Conservation (phyloP, 345 rosid genomes). For the Adansonia digitata region DNA sequence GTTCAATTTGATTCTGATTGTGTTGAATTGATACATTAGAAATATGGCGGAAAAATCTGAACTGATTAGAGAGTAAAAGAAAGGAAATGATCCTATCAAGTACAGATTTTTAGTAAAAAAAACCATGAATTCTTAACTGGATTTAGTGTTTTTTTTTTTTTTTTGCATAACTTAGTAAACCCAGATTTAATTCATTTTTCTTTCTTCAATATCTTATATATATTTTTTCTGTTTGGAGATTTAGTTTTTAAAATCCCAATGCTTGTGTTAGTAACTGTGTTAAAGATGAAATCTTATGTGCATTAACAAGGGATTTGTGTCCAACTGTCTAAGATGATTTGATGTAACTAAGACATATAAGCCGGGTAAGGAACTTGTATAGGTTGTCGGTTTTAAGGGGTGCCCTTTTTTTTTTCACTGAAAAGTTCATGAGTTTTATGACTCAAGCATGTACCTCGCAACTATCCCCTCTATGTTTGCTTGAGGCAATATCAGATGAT, state of each 20-base stretch:
- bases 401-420: neutral
- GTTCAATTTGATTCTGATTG: neutral
- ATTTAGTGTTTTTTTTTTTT: neutral
- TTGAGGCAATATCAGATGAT: neutral
- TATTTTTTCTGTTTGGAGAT: neutral
- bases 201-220: neutral
- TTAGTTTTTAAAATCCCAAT: neutral
- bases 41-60: neutral
- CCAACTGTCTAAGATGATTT: neutral
- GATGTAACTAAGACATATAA: neutral
- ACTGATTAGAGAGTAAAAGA: neutral
- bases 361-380: neutral
- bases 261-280: neutral
- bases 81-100: neutral
- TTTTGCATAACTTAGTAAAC: too few relatives aligned
- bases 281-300: neutral
- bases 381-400: neutral
- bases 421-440: neutral
- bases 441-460: neutral
- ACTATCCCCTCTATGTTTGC: neutral
- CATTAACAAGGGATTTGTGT: neutral
- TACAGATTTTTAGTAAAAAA: neutral
- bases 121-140: neutral
- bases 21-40: neutral
- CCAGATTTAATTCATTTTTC: neutral